phyloP scores from a whole-genome alignment of 2,329 filamentous ascomycete species.

The Cercospora canescens region DNA sequence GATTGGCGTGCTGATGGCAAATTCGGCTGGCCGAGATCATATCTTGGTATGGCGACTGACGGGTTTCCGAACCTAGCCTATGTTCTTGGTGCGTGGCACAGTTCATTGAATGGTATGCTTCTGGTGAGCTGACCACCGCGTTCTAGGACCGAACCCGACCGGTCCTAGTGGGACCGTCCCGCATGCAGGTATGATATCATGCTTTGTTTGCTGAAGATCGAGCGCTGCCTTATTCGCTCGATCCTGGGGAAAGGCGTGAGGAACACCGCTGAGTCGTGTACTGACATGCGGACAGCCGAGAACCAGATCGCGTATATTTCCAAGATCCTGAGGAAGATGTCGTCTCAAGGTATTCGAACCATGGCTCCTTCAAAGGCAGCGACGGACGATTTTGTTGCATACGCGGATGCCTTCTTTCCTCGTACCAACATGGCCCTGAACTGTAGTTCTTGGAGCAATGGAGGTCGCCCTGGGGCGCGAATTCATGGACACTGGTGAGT shows the following conservation, averaged over 20 bases:
- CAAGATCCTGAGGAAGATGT: constrained; percentile 66
- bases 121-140: neutral
- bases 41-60: constrained; percentile 30
- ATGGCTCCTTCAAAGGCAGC: constrained; percentile 60
- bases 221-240: neutral
- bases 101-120: neutral
- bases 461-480: constrained; percentile 52
- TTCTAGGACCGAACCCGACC: constrained; percentile 24
- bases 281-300: constrained; percentile 49
- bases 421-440: constrained; percentile 58
- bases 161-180: constrained; percentile 24
- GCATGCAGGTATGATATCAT: constrained; percentile 44
- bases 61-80: constrained; percentile 30
- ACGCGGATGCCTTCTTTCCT: constrained; percentile 50
- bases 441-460: constrained; percentile 74
- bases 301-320: constrained; percentile 65
- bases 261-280: neutral
- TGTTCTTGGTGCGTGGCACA: constrained; percentile 22
- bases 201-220: neutral
- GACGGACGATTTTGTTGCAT: constrained; percentile 42
- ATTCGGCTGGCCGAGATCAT: constrained; percentile 33
- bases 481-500: constrained; percentile 63
- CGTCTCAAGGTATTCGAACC: constrained; percentile 64
- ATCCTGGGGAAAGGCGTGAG: neutral
- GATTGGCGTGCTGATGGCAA: constrained; percentile 39